Evolutionary conservation across 768 basidiomycete genomes (phyloP).

Genomic region (Boletellus emodensis): DNA sequence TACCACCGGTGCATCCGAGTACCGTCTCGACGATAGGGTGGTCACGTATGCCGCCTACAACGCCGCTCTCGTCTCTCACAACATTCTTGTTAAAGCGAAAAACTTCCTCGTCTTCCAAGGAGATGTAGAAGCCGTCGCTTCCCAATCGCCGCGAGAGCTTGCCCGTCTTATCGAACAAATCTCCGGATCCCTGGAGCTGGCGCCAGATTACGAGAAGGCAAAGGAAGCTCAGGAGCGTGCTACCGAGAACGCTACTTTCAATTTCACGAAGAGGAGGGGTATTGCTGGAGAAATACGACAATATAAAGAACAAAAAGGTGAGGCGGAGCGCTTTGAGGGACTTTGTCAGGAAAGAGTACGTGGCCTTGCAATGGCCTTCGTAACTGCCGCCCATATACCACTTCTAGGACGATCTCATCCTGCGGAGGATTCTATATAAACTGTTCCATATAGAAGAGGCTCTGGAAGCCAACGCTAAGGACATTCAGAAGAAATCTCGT

Average conservation of each 20-base stretch:
- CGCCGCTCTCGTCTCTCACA: conserved; percentile 78
- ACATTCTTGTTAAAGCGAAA: conserved; percentile 97
- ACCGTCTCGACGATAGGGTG: conserved; percentile 74
- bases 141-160: conserved; percentile 88
- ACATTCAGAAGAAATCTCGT: conserved; percentile 71
- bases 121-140: conserved; percentile 96
- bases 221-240: conserved; percentile 85
- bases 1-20: conserved; percentile 83
- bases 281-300: conserved; percentile 95
- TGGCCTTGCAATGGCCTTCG: neutral
- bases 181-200: conserved; percentile 87
- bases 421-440: conserved; percentile 81
- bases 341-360: conserved; percentile 71
- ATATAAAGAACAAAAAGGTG: conserved; percentile 94
- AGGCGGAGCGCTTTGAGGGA: conserved; percentile 83
- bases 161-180: conserved; percentile 93
- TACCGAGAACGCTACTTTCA: conserved; percentile 91
- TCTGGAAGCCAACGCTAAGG: conserved; percentile 66
- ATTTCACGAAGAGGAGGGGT: conserved; percentile 90
- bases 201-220: conserved; percentile 83
- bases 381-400: conserved; percentile 5
- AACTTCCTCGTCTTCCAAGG: conserved; percentile 99
- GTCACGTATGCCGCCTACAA: conserved; percentile 92
- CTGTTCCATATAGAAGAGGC: conserved; percentile 85
- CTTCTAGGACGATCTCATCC: conserved; percentile 70